Evolutionary conservation across 257 asterid genomes (phyloP).

Genomic region (Asclepias syriaca): DNA sequence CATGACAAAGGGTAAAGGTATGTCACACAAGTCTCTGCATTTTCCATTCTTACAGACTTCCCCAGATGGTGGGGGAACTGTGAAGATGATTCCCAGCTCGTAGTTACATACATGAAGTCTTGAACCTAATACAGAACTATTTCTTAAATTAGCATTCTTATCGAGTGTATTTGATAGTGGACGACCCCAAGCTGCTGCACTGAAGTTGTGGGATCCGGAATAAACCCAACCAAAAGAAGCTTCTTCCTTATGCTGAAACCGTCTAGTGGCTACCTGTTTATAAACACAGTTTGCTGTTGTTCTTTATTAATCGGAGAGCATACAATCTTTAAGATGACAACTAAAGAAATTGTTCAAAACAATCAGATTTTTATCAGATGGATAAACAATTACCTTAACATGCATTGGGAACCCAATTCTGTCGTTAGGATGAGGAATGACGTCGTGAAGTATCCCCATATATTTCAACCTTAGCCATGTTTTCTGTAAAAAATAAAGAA

Average conservation of each 20-base stretch:
- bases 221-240: slow-evolving; percentile 84
- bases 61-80: slow-evolving; percentile 52
- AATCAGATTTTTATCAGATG: background rate
- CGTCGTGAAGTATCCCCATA: slow-evolving; percentile 72
- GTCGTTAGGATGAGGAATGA: slow-evolving; percentile 55
- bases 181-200: slow-evolving; percentile 97
- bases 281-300: slow-evolving; percentile 19
- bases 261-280: slow-evolving; percentile 76
- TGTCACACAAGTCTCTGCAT: slow-evolving; percentile 50
- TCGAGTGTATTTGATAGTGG: slow-evolving; percentile 39
- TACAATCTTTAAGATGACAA: background rate
- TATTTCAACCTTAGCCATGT: slow-evolving; percentile 79
- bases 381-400: slow-evolving; percentile 52
- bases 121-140: slow-evolving; percentile 52
- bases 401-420: slow-evolving; percentile 84
- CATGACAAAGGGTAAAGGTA: slow-evolving; percentile 60
- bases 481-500: slow-evolving; percentile 45
- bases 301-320: background rate
- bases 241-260: slow-evolving; percentile 43
- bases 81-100: slow-evolving; percentile 70
- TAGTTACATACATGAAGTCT: slow-evolving; percentile 73
- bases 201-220: slow-evolving; percentile 83
- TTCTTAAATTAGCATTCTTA: slow-evolving; percentile 24
- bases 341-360: background rate
- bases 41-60: slow-evolving; percentile 17